Evolutionary conservation across 148 eudicot species (phyloP).

Genomic region (Rhododendron griersonianum): DNA sequence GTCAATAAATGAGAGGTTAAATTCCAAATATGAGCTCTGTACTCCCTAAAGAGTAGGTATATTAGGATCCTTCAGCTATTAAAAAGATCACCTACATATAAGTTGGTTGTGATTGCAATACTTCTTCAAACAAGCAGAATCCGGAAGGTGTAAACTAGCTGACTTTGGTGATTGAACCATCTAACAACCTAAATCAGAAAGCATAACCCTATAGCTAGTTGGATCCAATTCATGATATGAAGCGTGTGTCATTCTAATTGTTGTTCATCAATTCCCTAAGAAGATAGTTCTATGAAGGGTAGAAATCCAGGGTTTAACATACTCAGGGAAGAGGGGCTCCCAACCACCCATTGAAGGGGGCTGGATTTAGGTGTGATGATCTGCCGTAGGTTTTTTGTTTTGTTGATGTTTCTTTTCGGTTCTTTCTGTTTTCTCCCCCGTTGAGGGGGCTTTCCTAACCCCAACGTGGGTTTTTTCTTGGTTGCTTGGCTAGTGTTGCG

Average conservation of each 20-base stretch:
- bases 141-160: neutral
- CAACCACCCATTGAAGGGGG: too few species aligned
- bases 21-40: neutral
- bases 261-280: neutral
- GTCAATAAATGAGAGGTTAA: conserved; percentile 5
- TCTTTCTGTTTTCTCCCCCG: too few species aligned
- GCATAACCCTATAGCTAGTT: neutral
- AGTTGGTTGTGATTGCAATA: neutral
- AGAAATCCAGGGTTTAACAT: too few species aligned
- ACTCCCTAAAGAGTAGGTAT: neutral
- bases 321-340: too few species aligned
- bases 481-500: too few species aligned
- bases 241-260: neutral
- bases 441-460: too few species aligned
- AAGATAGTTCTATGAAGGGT: neutral
- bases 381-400: too few species aligned
- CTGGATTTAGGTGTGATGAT: too few species aligned
- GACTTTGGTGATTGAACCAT: neutral
- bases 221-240: neutral
- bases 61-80: neutral
- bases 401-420: too few species aligned
- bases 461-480: too few species aligned
- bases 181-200: neutral
- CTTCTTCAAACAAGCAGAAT: neutral
- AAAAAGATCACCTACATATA: neutral